Evolutionary conservation across 179 eudicot species (phyloP).

Genomic region (Heliamphora pulchella): DNA sequence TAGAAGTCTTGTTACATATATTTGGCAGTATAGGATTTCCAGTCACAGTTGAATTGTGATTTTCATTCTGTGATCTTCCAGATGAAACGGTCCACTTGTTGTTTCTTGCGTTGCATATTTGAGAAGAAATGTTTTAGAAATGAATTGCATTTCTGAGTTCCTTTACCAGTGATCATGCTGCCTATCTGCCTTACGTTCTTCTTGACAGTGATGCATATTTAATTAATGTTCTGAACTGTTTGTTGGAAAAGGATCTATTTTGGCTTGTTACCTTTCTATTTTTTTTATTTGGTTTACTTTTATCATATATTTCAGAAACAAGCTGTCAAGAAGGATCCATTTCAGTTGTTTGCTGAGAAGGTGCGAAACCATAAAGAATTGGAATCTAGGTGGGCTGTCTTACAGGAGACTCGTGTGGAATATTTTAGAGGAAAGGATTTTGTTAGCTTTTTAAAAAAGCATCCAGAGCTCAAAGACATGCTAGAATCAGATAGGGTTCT

Average conservation of each 20-base stretch:
- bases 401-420: slow-evolving; percentile 98
- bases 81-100: background rate
- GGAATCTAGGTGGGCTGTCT: slow-evolving; percentile 95
- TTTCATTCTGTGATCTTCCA: background rate
- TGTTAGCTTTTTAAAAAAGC: slow-evolving; percentile 68
- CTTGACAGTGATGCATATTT: background rate
- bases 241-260: background rate
- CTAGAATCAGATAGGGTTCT: slow-evolving; percentile 55
- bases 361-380: slow-evolving; percentile 85
- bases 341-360: slow-evolving; percentile 85
- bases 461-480: slow-evolving; percentile 68
- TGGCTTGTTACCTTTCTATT: background rate
- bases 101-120: background rate
- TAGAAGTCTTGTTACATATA: background rate
- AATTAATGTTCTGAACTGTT: slow-evolving; percentile 7
- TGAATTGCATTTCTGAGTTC: background rate
- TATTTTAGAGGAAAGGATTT: slow-evolving; percentile 97
- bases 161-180: background rate
- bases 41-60: background rate
- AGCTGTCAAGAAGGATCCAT: slow-evolving; percentile 69
- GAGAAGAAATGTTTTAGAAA: background rate
- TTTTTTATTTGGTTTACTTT: background rate
- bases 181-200: background rate
- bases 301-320: slow-evolving; percentile 51
- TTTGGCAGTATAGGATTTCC: background rate